Conservation (phyloP, 768 basidiomycete species). For the Collybia sp. region DNA sequence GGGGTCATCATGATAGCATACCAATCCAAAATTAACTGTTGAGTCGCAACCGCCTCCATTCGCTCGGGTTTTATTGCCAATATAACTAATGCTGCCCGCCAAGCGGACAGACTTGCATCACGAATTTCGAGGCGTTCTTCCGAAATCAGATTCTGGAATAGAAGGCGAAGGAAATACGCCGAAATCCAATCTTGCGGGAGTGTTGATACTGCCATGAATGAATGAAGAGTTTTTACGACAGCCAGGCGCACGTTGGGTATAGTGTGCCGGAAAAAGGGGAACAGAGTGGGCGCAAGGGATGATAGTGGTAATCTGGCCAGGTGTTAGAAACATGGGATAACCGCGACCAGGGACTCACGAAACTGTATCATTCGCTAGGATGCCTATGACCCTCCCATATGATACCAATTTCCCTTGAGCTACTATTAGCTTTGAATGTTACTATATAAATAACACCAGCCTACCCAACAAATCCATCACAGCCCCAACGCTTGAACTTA, state of each 20-base stretch:
- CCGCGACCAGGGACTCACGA: constrained; percentile 52
- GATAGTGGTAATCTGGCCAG: constrained; percentile 67
- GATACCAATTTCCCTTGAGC: constrained; percentile 74
- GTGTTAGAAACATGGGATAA: constrained; percentile 3
- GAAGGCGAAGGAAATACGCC: constrained; percentile 69
- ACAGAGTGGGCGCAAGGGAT: constrained; percentile 81
- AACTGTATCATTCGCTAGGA: constrained; percentile 61
- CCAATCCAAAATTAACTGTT: constrained; percentile 73
- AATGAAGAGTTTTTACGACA: constrained; percentile 83
- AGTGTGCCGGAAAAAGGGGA: constrained; percentile 97
- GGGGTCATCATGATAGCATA: constrained; percentile 88
- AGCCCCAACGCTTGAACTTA: constrained; percentile 93
- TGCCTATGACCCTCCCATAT: constrained; percentile 70
- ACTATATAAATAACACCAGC: constrained; percentile 9
- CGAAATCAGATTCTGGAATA: constrained; percentile 91
- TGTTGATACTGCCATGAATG: constrained; percentile 76
- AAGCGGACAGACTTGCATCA: constrained; percentile 63
- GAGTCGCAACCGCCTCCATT: constrained; percentile 50
- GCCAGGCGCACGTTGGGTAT: constrained; percentile 90
- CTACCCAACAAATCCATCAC: constrained; percentile 97
- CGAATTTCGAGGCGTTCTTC: constrained; percentile 90
- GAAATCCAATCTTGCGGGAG: constrained; percentile 81
- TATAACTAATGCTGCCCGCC: constrained; percentile 66
- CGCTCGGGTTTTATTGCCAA: constrained; percentile 39
- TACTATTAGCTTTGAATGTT: constrained; percentile 5